These are phyloP conservation scores for Neurospora sp. DNA, from an alignment of 2,329 filamentous ascomycete species.

Conservation along the genomic window DNA sequence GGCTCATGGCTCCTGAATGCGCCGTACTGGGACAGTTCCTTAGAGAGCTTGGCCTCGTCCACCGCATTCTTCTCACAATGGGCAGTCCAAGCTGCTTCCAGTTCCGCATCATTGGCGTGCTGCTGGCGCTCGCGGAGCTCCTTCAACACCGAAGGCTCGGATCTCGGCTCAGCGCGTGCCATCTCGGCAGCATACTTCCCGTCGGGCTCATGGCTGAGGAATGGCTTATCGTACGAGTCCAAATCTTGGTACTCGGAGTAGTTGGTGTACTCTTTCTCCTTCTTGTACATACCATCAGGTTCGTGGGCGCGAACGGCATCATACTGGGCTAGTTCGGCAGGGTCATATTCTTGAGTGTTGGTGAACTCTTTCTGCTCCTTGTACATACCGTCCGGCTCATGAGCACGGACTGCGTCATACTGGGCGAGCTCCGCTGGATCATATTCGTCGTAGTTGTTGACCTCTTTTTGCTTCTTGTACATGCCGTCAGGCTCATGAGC, in stretches of 20 bases:
- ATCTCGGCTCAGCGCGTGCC: constrained; percentile 10
- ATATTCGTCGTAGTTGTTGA: background rate
- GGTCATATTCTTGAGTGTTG: constrained; percentile 4
- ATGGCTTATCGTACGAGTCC: constrained; percentile 6
- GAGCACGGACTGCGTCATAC: constrained; percentile 10
- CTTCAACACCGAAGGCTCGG: constrained; percentile 4
- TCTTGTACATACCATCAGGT: constrained; percentile 12
- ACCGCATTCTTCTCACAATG: background rate
- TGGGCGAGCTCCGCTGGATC: constrained; percentile 9
- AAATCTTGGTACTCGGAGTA: background rate
- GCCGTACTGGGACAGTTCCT: constrained; percentile 3
- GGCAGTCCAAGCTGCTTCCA: constrained; percentile 15
- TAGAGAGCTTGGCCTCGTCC: background rate
- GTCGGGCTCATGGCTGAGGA: constrained; percentile 25
- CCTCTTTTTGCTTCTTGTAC: constrained; percentile 2
- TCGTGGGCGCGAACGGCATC: constrained; percentile 22
- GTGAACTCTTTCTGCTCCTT: background rate
- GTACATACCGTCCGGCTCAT: constrained; percentile 12
- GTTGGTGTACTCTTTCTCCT: background rate
- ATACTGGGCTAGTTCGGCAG: constrained; percentile 21
- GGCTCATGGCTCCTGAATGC: constrained; percentile 11
- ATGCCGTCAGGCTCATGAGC: constrained; percentile 14
- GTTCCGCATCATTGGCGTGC: constrained; percentile 8
- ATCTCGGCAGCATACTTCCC: constrained; percentile 27
- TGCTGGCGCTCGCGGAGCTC: constrained; percentile 13